Percentiles rank a stretch among this genome's conserved stretches.
Evolutionary conservation across 768 basidiomycete species (phyloP).

Genomic region (Leucocoprinus leucothites): DNA sequence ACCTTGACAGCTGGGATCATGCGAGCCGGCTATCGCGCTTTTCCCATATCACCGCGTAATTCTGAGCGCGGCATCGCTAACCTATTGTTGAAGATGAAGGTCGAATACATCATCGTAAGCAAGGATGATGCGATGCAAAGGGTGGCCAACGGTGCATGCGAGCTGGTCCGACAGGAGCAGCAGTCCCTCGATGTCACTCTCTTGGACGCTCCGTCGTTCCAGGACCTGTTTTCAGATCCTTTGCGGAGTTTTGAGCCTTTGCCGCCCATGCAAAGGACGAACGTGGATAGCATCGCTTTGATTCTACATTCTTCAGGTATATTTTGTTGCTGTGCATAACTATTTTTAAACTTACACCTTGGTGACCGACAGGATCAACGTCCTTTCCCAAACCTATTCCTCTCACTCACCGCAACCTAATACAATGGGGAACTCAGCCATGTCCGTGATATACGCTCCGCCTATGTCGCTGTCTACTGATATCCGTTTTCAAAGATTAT

Average conservation of each 20-base stretch:
- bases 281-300: constrained; percentile 1
- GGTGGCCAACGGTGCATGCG: constrained; percentile 15
- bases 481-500: constrained; percentile 10
- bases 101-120: constrained; percentile 23
- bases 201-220: constrained; percentile 6
- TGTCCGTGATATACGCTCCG: constrained; percentile 8
- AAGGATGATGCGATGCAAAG: constrained; percentile 18
- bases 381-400: constrained; percentile 24
- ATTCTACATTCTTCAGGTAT: constrained; percentile 25
- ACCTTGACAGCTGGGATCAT: constrained; percentile 32
- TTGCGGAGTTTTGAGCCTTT: background rate
- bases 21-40: constrained; percentile 33
- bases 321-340: background rate
- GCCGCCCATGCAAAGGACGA: background rate
- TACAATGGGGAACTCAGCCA: constrained; percentile 17
- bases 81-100: constrained; percentile 28
- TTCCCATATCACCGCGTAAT: constrained; percentile 41
- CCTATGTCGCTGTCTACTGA: background rate
- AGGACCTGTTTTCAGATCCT: background rate
- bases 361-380: constrained; percentile 18
- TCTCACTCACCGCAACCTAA: constrained; percentile 14
- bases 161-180: background rate
- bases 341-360: background rate
- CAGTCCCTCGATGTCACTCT: background rate
- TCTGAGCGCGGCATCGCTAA: constrained; percentile 44